Conservation (phyloP, 345 rosid species). For the Sonneratia alba region DNA sequence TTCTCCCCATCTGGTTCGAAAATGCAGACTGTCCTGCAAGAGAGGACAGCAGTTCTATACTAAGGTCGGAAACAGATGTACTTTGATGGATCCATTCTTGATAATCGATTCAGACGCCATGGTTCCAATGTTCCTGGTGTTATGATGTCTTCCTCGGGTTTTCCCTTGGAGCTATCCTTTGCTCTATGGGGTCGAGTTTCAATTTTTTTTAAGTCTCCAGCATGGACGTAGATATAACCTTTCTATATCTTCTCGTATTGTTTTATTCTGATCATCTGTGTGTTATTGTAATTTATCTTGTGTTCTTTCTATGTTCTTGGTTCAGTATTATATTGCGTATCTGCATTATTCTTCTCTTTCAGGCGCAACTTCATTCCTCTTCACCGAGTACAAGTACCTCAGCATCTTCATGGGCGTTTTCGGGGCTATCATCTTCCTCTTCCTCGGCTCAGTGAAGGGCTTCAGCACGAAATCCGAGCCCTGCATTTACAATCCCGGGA, state of each 20-base stretch:
- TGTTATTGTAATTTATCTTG: neutral
- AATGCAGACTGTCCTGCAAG: too few relatives aligned
- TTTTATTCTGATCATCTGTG: neutral
- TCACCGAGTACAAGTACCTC: constrained; percentile 52
- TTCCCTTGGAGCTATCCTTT: too few relatives aligned
- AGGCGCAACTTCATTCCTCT: constrained; percentile 64
- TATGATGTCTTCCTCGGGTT: too few relatives aligned
- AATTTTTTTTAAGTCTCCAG: too few relatives aligned
- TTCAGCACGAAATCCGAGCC: constrained; percentile 57
- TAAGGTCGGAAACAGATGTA: too few relatives aligned
- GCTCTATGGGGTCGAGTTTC: too few relatives aligned
- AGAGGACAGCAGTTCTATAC: too few relatives aligned
- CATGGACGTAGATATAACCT: too few relatives aligned
- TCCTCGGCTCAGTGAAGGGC: constrained; percentile 60
- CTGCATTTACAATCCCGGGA: constrained; percentile 48
- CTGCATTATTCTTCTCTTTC: constrained; percentile 4
- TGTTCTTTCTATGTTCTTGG: neutral
- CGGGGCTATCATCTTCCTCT: constrained; percentile 39
- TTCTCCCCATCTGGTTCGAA: neutral
- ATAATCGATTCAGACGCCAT: too few relatives aligned
- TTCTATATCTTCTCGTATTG: neutral
- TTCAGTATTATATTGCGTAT: neutral
- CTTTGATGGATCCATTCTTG: too few relatives aligned
- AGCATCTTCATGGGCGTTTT: constrained; percentile 40
- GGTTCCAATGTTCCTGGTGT: too few relatives aligned